Conservation (phyloP, 192 early-diverging fungal genomes). For the Entomortierella parvispora region DNA sequence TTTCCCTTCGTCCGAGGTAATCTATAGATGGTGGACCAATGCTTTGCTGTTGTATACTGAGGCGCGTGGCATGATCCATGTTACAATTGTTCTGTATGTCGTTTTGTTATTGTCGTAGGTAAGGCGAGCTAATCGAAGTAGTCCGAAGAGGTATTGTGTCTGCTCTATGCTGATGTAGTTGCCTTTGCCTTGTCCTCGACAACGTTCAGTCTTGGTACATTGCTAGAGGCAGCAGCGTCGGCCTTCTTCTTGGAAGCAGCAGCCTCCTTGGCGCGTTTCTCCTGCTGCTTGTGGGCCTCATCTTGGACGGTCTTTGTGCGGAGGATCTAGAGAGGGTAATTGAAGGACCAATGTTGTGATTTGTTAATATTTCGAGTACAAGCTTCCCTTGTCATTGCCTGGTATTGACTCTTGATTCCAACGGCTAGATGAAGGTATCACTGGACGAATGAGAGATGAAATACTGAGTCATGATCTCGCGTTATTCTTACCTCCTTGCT, state of each 20-base stretch:
- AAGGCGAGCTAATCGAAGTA: too few species aligned
- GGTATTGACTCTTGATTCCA: too few species aligned
- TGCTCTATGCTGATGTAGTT: conserved; percentile 32
- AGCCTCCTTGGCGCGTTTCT: conserved; percentile 55
- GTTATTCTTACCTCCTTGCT: conserved; percentile 83
- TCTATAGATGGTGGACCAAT: too few species aligned
- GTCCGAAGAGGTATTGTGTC: neutral
- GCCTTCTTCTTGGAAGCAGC: conserved; percentile 57
- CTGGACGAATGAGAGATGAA: neutral
- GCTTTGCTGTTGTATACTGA: too few species aligned
- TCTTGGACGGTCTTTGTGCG: conserved; percentile 62
- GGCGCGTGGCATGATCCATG: neutral
- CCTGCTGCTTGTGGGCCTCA: conserved; percentile 62
- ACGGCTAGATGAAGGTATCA: neutral
- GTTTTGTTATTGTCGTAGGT: neutral
- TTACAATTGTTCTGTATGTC: neutral
- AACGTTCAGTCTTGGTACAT: conserved; percentile 62
- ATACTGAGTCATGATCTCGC: too few species aligned
- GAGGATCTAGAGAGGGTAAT: conserved; percentile 51
- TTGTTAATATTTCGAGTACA: too few species aligned
- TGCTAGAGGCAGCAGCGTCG: conserved; percentile 59
- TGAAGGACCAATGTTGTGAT: neutral
- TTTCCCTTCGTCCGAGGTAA: too few species aligned
- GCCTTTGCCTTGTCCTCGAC: conserved; percentile 57
- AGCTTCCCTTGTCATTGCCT: neutral